Evolutionary conservation across 495 filamentous ascomycete species (phyloP).

Genomic region (Penicillium angulare): DNA sequence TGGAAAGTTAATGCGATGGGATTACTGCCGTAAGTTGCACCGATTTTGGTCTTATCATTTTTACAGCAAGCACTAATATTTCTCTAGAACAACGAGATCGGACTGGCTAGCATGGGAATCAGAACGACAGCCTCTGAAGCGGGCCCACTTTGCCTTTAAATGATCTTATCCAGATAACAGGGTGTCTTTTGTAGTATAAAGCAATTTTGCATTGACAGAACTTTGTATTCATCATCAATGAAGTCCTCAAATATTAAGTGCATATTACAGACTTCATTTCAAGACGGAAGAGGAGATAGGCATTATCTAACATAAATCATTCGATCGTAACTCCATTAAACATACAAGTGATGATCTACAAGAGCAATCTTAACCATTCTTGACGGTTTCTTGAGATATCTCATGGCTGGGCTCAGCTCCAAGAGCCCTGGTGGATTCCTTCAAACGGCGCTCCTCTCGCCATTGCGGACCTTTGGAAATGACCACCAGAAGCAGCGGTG

Average conservation of each 20-base stretch:
- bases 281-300: neutral
- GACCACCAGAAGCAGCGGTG: slow-evolving; percentile 51
- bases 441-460: slow-evolving; percentile 43
- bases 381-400: slow-evolving; percentile 1
- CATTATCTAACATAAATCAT: too few relatives aligned
- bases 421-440: slow-evolving; percentile 16
- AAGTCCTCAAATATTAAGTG: slow-evolving; percentile 1
- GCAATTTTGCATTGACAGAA: neutral
- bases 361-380: neutral
- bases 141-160: slow-evolving; percentile 53
- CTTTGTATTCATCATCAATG: slow-evolving; percentile 3
- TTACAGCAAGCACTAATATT: slow-evolving; percentile 14
- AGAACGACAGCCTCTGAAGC: slow-evolving; percentile 72
- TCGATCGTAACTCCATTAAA: slow-evolving; percentile 3
- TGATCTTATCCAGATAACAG: slow-evolving; percentile 18
- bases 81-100: slow-evolving; percentile 76
- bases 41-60: neutral
- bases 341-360: neutral
- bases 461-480: slow-evolving; percentile 45
- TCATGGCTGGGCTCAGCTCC: neutral
- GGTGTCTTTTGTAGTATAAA: neutral
- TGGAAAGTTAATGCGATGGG: slow-evolving; percentile 99
- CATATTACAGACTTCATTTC: neutral
- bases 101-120: slow-evolving; percentile 97
- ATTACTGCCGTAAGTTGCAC: slow-evolving; percentile 72